These are phyloP conservation scores for Elymus sibiricus DNA, from an alignment of 176 grass and related monocot species.

Conservation along the genomic window DNA sequence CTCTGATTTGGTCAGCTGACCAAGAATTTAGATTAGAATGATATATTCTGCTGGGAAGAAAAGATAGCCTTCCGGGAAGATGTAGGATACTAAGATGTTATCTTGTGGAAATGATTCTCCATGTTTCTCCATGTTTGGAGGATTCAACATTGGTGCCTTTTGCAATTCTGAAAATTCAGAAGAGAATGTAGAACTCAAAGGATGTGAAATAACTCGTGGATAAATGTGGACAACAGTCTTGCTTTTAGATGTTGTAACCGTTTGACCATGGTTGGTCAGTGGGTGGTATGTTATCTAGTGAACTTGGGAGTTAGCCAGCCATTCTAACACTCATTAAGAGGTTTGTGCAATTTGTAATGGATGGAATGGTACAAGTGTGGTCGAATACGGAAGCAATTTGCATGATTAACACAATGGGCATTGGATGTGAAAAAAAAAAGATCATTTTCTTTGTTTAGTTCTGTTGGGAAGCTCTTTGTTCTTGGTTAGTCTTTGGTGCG, in stretches of 20 bases:
- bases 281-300: background rate
- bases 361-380: background rate
- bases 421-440: background rate
- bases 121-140: background rate
- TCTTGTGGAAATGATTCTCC: constrained; percentile 12
- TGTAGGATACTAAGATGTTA: background rate
- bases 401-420: background rate
- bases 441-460: background rate
- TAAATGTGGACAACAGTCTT: background rate
- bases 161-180: background rate
- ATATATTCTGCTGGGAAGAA: background rate
- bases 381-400: background rate
- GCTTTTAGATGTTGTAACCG: constrained; percentile 9
- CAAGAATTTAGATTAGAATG: background rate
- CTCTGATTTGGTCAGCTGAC: constrained; percentile 17
- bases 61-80: background rate
- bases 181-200: constrained; percentile 8
- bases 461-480: background rate
- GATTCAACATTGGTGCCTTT: background rate
- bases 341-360: background rate
- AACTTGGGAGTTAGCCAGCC: background rate
- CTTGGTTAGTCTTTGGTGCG: background rate
- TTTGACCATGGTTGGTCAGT: background rate
- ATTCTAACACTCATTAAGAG: constrained; percentile 9
- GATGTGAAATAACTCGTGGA: background rate